These are phyloP conservation scores for Syzygium jambos DNA, from an alignment of 345 rosid species.

Conservation along the genomic window DNA sequence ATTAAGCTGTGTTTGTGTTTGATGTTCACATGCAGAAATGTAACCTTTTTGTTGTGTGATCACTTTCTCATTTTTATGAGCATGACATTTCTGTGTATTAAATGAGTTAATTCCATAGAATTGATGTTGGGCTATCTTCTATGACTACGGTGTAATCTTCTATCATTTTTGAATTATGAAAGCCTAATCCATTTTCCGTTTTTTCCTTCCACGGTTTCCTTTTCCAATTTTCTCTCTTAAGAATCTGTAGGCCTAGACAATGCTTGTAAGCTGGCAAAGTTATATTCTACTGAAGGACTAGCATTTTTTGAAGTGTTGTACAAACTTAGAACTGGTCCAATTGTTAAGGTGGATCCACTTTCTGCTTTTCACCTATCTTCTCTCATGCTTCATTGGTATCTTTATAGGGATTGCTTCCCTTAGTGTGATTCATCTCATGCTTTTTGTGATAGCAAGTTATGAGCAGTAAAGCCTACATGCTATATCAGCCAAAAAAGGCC, in stretches of 20 bases:
- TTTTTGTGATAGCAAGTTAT: background rate
- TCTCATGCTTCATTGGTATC: background rate
- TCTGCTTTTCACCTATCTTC: background rate
- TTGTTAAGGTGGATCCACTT: background rate
- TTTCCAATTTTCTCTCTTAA: background rate
- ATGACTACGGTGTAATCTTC: background rate
- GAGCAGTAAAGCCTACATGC: background rate
- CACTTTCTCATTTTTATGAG: background rate
- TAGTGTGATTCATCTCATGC: background rate
- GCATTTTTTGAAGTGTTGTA: background rate
- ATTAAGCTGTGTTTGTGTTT: background rate
- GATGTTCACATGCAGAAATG: background rate
- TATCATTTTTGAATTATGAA: background rate
- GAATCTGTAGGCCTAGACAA: background rate
- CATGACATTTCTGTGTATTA: background rate
- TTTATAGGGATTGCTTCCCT: background rate
- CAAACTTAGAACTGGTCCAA: background rate
- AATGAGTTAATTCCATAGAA: background rate
- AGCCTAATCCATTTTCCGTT: background rate
- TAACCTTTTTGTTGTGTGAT: background rate
- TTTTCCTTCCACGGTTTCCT: background rate
- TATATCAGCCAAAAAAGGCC: background rate
- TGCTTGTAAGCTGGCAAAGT: background rate
- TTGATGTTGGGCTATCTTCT: background rate
- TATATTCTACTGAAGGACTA: background rate